Evolutionary conservation across 2,329 filamentous ascomycete genomes (phyloP).

Genomic region (Aspergillus caelatus): DNA sequence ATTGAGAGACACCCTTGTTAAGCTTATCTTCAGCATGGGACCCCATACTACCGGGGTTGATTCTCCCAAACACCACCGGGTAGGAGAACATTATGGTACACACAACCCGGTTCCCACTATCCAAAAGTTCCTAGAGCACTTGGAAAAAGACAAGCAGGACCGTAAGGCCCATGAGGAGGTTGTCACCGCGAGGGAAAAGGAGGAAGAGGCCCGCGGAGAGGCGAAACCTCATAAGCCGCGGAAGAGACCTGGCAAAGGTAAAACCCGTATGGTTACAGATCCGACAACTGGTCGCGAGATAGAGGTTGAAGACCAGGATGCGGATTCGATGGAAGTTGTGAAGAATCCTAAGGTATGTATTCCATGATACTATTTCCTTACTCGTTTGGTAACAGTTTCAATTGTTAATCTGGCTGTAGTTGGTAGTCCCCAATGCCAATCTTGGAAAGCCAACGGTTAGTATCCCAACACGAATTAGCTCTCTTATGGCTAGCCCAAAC

Average conservation of each 20-base stretch:
- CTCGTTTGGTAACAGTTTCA: neutral
- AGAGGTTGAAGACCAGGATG: conserved; percentile 78
- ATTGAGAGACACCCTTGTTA: neutral
- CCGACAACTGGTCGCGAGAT: conserved; percentile 86
- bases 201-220: conserved; percentile 43
- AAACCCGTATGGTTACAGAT: conserved; percentile 72
- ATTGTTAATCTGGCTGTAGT: conserved; percentile 43
- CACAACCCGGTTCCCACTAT: conserved; percentile 85
- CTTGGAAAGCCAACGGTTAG: conserved; percentile 70
- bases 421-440: conserved; percentile 89
- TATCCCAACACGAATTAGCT: conserved; percentile 10
- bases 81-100: conserved; percentile 76
- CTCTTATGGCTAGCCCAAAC: neutral
- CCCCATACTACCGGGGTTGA: conserved; percentile 16
- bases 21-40: conserved; percentile 16
- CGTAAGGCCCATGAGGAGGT: conserved; percentile 55
- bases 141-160: conserved; percentile 77
- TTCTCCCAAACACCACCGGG: conserved; percentile 45
- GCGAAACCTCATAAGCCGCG: conserved; percentile 53
- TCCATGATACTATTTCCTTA: neutral
- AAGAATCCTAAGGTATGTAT: conserved; percentile 68
- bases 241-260: conserved; percentile 41
- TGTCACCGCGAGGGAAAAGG: conserved; percentile 13
- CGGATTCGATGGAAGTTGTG: conserved; percentile 69
- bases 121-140: conserved; percentile 75